A percentile compares a stretch with the other conserved stretches of the same genome.
Conservation (phyloP, 495 filamentous ascomycete species). For the Astrothelium subdiscretum region DNA sequence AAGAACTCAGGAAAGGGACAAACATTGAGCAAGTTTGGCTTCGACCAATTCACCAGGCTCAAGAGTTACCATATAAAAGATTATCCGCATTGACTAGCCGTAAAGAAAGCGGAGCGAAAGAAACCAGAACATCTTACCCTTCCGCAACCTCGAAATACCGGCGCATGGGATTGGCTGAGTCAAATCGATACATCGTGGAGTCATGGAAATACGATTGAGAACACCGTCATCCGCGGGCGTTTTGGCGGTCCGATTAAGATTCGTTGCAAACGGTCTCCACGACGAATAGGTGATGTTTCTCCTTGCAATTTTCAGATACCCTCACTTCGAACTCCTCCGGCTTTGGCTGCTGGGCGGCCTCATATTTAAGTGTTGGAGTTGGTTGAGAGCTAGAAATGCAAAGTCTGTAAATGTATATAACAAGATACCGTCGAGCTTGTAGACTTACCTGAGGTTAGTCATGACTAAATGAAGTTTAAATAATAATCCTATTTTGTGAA, state of each 20-base stretch:
- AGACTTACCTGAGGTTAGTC: neutral
- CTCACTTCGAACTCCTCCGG: neutral
- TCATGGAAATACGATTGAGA: neutral
- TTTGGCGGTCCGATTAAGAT: constrained; percentile 1
- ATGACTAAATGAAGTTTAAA: neutral
- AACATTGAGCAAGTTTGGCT: constrained; percentile 80
- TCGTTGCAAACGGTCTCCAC: neutral
- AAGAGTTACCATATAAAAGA: constrained; percentile 95
- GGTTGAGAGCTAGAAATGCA: neutral
- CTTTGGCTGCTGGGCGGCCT: neutral
- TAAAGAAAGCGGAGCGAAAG: constrained; percentile 5
- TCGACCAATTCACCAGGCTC: constrained; percentile 87
- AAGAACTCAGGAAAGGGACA: constrained; percentile 89
- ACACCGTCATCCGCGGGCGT: neutral
- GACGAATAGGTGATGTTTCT: neutral
- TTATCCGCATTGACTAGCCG: constrained; percentile 48
- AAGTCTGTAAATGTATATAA: neutral
- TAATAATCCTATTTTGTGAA: no score
- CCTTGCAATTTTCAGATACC: constrained; percentile 2
- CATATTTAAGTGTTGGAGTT: neutral
- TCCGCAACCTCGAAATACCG: neutral
- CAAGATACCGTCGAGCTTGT: no score
- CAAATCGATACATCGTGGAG: neutral
- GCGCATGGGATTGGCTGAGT: neutral
- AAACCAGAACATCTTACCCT: neutral